These are phyloP conservation scores for Sanghuangporus baumii DNA, from an alignment of 1,284 basidiomycete species.

Conservation along the genomic window DNA sequence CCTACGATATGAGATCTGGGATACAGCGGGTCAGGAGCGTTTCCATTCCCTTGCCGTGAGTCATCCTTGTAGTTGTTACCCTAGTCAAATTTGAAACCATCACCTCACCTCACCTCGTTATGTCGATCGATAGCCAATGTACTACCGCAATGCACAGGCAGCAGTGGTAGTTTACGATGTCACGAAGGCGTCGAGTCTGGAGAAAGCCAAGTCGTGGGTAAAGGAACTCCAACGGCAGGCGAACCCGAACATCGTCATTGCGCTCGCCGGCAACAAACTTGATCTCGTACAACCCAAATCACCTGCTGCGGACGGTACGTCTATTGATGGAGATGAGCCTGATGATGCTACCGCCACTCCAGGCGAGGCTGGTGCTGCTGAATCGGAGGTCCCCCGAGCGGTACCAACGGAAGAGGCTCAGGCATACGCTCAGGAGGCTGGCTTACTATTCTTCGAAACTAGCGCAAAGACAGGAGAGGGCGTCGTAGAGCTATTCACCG, in stretches of 20 bases:
- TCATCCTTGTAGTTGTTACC: slow-evolving; percentile 19
- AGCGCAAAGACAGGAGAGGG: slow-evolving; percentile 98
- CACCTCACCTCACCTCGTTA: slow-evolving; percentile 6
- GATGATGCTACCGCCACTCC: slow-evolving; percentile 85
- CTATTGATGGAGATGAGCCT: slow-evolving; percentile 71
- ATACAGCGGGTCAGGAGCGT: slow-evolving; percentile 92
- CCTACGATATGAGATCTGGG: slow-evolving; percentile 95
- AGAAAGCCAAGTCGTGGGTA: slow-evolving; percentile 99
- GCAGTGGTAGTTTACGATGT: slow-evolving; percentile 99
- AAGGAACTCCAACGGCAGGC: slow-evolving; percentile 99
- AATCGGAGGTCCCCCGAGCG: slow-evolving; percentile 73
- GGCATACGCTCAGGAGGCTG: slow-evolving; percentile 91
- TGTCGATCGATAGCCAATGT: slow-evolving; percentile 69
- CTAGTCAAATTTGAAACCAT: not conserved
- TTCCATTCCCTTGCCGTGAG: slow-evolving; percentile 88
- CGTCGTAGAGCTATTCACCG: slow-evolving; percentile 95
- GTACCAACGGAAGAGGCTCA: slow-evolving; percentile 93
- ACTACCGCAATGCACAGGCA: slow-evolving; percentile 98
- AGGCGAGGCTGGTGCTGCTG: slow-evolving; percentile 59
- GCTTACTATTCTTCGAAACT: slow-evolving; percentile 95
- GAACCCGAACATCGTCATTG: slow-evolving; percentile 98
- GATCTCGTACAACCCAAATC: slow-evolving; percentile 80
- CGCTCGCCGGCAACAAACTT: slow-evolving; percentile 93
- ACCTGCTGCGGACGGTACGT: slow-evolving; percentile 36
- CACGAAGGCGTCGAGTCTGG: slow-evolving; percentile 88